Evolutionary conservation across 257 asterid genomes (phyloP).

Genomic region (Ophiorrhiza pumila): DNA sequence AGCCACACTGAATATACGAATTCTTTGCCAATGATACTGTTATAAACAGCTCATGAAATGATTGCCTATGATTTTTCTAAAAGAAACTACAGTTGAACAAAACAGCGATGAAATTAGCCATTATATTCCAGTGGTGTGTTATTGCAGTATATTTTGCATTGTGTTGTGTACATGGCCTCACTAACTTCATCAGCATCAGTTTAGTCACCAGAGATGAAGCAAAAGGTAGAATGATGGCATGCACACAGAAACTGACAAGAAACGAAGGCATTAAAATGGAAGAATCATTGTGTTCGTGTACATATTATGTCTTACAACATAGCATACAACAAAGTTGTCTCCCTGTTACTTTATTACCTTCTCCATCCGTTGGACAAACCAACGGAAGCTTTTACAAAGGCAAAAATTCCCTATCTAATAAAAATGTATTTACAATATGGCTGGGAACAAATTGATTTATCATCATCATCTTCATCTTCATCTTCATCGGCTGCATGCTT

Average conservation of each 20-base stretch:
- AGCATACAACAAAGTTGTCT: not conserved
- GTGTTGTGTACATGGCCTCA: not conserved
- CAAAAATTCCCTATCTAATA: constrained; percentile 20
- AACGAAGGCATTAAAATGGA: not conserved
- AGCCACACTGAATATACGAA: too few relatives aligned
- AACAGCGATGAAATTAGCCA: not conserved
- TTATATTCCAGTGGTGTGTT: not conserved
- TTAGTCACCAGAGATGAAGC: not conserved
- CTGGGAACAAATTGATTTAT: constrained; percentile 20
- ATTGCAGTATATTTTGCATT: not conserved
- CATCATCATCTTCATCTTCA: constrained; percentile 19
- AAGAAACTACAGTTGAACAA: not conserved
- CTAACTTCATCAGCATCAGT: not conserved
- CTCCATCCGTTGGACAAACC: constrained; percentile 22
- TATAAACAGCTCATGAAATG: too few relatives aligned
- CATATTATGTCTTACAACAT: not conserved
- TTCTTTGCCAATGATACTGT: too few relatives aligned
- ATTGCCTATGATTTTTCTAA: not conserved
- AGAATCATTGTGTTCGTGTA: constrained; percentile 3
- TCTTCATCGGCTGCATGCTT: constrained; percentile 14
- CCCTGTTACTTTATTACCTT: constrained; percentile 26
- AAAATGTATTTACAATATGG: constrained; percentile 32
- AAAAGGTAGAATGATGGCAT: too few relatives aligned
- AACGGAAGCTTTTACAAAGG: constrained; percentile 27
- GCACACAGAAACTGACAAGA: not conserved